Evolutionary conservation across 1,284 basidiomycete genomes (phyloP).

Genomic region (Thecaphora thlaspeos): DNA sequence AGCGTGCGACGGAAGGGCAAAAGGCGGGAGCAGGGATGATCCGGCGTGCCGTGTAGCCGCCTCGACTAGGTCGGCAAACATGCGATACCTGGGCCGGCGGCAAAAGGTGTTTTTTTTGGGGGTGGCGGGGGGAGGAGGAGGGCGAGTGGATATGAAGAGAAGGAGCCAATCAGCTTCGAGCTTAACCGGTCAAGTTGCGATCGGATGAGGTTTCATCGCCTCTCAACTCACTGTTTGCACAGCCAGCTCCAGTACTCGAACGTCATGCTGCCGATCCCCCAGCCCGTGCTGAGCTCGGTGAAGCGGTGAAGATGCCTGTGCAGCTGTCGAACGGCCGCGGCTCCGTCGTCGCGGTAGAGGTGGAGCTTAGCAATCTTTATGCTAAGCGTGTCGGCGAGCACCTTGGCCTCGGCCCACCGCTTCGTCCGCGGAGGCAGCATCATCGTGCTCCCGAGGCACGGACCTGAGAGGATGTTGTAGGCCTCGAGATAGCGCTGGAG

Average conservation of each 20-base stretch:
- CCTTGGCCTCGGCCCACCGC: conserved; percentile 96
- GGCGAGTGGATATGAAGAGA: no score
- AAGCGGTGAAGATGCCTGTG: conserved; percentile 80
- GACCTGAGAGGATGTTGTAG: conserved; percentile 19
- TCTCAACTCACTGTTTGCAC: conserved; percentile 78
- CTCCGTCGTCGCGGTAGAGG: conserved; percentile 76
- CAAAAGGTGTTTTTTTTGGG: no score
- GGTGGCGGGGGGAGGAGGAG: no score
- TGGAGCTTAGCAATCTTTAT: conserved; percentile 63
- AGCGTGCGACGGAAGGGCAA: conserved; percentile 17
- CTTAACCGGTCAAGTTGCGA: conserved; percentile 1
- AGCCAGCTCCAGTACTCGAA: conserved; percentile 98
- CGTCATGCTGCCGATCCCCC: conserved; percentile 95
- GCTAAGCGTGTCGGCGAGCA: conserved; percentile 70
- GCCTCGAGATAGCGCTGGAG: conserved; percentile 21
- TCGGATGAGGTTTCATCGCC: not conserved
- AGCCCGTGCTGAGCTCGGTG: conserved; percentile 80
- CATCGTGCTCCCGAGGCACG: conserved; percentile 67
- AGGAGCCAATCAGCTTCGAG: no score
- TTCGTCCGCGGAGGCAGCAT: conserved; percentile 88
- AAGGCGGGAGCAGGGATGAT: conserved; percentile 26
- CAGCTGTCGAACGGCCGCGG: conserved; percentile 69
- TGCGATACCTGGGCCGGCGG: conserved; percentile 20
- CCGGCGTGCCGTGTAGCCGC: conserved; percentile 14
- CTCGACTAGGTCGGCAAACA: conserved; percentile 48